Percentiles rank a stretch among this genome's conserved stretches.
These are phyloP conservation scores for Globisporangium iwayamae DNA, from an alignment of 352 stramenopile species.

Conservation along the genomic window DNA sequence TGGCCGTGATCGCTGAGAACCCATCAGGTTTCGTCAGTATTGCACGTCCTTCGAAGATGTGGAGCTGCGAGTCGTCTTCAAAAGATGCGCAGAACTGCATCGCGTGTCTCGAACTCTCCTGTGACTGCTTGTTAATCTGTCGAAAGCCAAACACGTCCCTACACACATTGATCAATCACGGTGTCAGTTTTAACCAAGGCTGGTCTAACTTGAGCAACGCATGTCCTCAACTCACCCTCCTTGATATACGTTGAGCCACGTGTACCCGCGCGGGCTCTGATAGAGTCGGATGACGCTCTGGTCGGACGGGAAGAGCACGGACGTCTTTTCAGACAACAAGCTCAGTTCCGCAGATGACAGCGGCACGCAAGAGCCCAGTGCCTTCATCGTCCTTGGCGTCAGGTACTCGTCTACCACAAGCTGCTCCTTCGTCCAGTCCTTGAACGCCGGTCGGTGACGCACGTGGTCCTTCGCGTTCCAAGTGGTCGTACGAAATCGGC, in stretches of 20 bases:
- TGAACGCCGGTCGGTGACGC: conserved; percentile 61
- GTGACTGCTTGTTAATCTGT: conserved; percentile 9
- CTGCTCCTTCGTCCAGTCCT: conserved; percentile 55
- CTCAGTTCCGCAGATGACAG: conserved; percentile 49
- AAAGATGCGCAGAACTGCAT: conserved; percentile 60
- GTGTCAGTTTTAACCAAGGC: background rate
- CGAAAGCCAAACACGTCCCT: conserved; percentile 67
- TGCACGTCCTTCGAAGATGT: conserved; percentile 31
- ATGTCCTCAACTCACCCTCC: conserved; percentile 26
- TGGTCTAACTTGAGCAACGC: background rate
- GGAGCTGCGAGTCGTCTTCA: conserved; percentile 43
- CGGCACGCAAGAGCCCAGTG: conserved; percentile 39
- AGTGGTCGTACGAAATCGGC: conserved; percentile 34
- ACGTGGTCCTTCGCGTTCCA: conserved; percentile 63
- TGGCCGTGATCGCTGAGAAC: conserved; percentile 36
- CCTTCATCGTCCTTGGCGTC: conserved; percentile 50
- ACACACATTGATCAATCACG: background rate
- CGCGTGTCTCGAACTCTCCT: background rate
- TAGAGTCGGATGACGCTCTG: conserved; percentile 58
- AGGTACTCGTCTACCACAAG: conserved; percentile 44
- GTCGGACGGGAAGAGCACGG: conserved; percentile 59
- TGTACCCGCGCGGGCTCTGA: conserved; percentile 31
- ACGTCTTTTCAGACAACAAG: conserved; percentile 40
- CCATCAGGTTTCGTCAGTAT: conserved; percentile 47
- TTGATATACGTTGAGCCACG: conserved; percentile 70